A percentile compares a stretch with the other conserved stretches of the same genome.
phyloP scores from a whole-genome alignment of 257 asterid species.

The Capsicum baccatum region DNA sequence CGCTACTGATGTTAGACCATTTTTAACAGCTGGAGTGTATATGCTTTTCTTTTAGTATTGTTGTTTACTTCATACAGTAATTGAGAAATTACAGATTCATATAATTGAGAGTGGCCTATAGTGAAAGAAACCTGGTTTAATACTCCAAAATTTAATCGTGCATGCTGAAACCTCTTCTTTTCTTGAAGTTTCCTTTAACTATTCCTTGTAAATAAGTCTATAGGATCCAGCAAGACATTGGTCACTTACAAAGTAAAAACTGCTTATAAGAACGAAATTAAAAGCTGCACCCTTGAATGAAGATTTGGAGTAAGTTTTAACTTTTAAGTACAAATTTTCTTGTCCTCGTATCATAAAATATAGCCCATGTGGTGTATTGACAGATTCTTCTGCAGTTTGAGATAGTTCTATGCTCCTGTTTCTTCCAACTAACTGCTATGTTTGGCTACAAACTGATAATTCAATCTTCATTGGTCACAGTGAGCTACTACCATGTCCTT shows the following conservation, averaged over 20 bases:
- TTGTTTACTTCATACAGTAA: not conserved
- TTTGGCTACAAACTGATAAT: not conserved
- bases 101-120: not conserved
- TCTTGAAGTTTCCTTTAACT: conserved; percentile 9
- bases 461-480: not conserved
- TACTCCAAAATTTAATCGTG: not conserved
- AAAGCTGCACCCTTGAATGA: not conserved
- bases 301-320: not conserved
- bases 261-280: not conserved
- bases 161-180: not conserved
- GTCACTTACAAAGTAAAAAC: not conserved
- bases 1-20: not conserved
- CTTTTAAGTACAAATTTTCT: conserved; percentile 5
- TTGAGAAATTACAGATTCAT: conserved; percentile 22
- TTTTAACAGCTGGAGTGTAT: not conserved
- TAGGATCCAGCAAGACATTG: not conserved
- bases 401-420: conserved; percentile 17
- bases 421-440: not conserved
- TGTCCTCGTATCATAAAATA: not conserved
- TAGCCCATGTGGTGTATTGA: not conserved
- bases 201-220: conserved; percentile 20
- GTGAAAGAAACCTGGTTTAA: not conserved
- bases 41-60: not conserved
- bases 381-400: not conserved
- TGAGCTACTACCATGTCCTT: conserved; percentile 21